Percentiles rank a stretch among this genome's conserved stretches.
phyloP scores from a whole-genome alignment of 176 grass and related monocot species.

The Elymus sibiricus region DNA sequence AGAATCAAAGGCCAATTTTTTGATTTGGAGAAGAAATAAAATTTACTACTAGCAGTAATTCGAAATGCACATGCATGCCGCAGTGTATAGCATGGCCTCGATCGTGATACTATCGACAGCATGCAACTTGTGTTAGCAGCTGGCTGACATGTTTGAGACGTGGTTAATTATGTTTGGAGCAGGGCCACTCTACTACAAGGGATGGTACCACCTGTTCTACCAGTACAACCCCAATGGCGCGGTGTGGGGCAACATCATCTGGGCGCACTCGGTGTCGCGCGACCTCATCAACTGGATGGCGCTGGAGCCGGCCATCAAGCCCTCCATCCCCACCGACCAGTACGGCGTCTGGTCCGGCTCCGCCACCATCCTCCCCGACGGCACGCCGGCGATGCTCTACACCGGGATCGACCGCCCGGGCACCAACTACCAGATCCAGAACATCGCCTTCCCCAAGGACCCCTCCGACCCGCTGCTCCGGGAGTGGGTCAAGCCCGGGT shows the following conservation, averaged over 20 bases:
- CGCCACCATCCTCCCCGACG: constrained; percentile 35
- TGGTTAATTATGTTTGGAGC: too few species aligned
- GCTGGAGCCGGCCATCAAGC: constrained; percentile 49
- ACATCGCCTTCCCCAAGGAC: constrained; percentile 50
- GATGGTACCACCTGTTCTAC: constrained; percentile 53
- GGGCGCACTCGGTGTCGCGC: constrained; percentile 46
- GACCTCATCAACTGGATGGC: constrained; percentile 65
- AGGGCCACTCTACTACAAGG: constrained; percentile 55
- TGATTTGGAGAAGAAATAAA: background rate
- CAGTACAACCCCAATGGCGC: constrained; percentile 45
- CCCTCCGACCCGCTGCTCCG: constrained; percentile 43
- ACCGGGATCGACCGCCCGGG: constrained; percentile 30
- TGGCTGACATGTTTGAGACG: too few species aligned
- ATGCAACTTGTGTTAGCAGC: too few species aligned
- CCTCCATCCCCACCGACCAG: constrained; percentile 27
- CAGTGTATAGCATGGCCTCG: background rate
- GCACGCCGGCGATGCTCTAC: constrained; percentile 41
- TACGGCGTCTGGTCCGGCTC: constrained; percentile 59
- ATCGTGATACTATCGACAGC: too few species aligned
- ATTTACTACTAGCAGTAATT: background rate
- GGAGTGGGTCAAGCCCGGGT: constrained; percentile 49
- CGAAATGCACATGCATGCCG: background rate
- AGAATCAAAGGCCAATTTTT: background rate
- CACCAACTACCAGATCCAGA: constrained; percentile 60
- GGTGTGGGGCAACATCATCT: constrained; percentile 44